phyloP scores from a whole-genome alignment of 257 asterid species.

The Solanum chmielewskii region DNA sequence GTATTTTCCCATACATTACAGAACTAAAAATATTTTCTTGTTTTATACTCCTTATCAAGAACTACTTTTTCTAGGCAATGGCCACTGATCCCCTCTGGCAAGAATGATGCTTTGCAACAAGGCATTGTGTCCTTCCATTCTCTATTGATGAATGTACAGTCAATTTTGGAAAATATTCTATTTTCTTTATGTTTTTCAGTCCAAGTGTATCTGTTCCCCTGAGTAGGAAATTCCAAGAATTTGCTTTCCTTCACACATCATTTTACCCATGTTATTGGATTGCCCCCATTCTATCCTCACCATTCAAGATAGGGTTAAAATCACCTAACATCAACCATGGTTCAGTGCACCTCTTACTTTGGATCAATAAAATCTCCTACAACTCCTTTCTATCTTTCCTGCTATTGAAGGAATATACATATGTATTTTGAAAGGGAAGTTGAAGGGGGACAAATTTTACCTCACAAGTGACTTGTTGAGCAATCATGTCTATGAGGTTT shows the following conservation, averaged over 20 bases:
- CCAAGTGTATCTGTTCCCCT: background rate
- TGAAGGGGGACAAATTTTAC: background rate
- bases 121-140: background rate
- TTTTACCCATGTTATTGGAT: no score
- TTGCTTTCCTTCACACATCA: background rate
- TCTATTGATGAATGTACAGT: background rate
- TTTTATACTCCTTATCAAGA: background rate
- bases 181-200: background rate
- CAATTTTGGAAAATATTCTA: no score
- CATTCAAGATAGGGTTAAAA: background rate
- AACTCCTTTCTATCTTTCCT: background rate
- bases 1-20: background rate
- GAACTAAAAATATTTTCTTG: background rate
- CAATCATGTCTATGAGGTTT: no score
- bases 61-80: background rate
- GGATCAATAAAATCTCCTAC: background rate
- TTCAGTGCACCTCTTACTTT: background rate
- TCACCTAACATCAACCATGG: background rate
- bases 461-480: background rate
- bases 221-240: background rate
- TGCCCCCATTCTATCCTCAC: no score
- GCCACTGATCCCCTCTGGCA: background rate
- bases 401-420: no score
- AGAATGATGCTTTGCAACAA: background rate
- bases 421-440: no score